These are phyloP conservation scores for Penstemon newberryi DNA, from an alignment of 257 asterid species.

Conservation along the genomic window DNA sequence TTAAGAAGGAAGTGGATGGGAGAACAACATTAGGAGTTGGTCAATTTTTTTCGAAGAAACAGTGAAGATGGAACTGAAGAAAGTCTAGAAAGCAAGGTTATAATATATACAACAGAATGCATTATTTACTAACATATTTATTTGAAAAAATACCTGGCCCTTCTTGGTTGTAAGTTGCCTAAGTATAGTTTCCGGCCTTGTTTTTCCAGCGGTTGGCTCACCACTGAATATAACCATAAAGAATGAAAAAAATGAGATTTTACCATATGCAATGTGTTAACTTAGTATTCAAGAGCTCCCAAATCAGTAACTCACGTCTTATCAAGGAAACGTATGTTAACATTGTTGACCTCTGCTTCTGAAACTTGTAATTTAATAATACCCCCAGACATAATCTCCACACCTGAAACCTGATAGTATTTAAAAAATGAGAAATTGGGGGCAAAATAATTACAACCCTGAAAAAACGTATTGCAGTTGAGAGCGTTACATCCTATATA, in stretches of 20 bases:
- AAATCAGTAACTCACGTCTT: constrained; percentile 63
- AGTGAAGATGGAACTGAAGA: not conserved
- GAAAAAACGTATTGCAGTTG: constrained; percentile 2
- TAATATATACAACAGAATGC: constrained; percentile 1
- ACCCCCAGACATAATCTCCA: constrained; percentile 96
- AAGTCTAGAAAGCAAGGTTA: constrained; percentile 9
- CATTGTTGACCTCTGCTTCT: constrained; percentile 93
- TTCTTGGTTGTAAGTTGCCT: constrained; percentile 96
- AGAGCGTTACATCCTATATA: not conserved
- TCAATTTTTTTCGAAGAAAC: not conserved
- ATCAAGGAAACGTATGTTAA: constrained; percentile 86
- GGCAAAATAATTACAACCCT: constrained; percentile 17
- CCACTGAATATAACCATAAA: constrained; percentile 55
- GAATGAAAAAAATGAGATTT: constrained; percentile 25
- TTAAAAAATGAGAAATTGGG: constrained; percentile 13
- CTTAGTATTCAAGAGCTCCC: constrained; percentile 13
- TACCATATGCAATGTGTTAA: constrained; percentile 9
- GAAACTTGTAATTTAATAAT: constrained; percentile 82
- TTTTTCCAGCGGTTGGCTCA: constrained; percentile 88
- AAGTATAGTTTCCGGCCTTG: constrained; percentile 91
- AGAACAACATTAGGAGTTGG: not conserved
- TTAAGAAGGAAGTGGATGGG: constrained; percentile 7
- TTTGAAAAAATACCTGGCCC: constrained; percentile 69
- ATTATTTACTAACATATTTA: constrained; percentile 15
- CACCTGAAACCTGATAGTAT: constrained; percentile 77